Evolutionary conservation across 139 green algal species (phyloP).

Genomic region (Volvox reticuliferus): DNA sequence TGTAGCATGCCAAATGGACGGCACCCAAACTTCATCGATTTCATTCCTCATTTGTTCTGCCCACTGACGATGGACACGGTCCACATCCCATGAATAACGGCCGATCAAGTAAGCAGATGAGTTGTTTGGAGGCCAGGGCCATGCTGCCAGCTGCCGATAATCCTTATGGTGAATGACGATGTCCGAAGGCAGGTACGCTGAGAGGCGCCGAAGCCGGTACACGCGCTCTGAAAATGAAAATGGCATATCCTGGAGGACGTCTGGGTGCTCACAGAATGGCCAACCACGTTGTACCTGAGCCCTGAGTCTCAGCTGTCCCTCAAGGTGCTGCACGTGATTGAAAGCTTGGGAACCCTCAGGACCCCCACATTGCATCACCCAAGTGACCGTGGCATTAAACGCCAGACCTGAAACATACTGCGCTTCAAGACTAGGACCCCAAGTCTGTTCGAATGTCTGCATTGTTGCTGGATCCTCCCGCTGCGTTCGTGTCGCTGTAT

Average conservation of each 20-base stretch:
- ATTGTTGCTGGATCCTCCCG: neutral
- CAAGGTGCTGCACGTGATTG: neutral
- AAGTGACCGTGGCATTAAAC: neutral
- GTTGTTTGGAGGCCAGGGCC: slow-evolving; percentile 24
- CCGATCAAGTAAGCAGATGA: neutral
- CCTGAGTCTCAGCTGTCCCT: neutral
- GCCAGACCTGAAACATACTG: neutral
- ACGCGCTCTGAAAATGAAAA: neutral
- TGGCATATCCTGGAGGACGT: neutral
- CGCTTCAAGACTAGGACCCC: neutral
- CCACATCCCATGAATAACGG: neutral
- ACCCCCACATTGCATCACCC: neutral
- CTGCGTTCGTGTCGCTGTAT: neutral
- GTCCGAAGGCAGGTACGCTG: neutral
- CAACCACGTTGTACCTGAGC: neutral
- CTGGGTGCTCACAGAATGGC: neutral
- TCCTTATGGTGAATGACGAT: slow-evolving; percentile 7
- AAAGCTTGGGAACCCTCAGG: neutral
- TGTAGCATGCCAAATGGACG: slow-evolving; percentile 47
- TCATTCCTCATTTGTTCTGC: neutral
- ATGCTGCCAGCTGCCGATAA: neutral
- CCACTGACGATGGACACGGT: neutral
- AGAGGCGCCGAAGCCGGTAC: neutral
- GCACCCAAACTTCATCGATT: slow-evolving; percentile 46
- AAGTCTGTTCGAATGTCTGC: neutral